Percentiles rank a stretch among this genome's conserved stretches.
Evolutionary conservation across 192 early-diverging fungal species (phyloP).

Genomic region (Rhizophagus prolifer): DNA sequence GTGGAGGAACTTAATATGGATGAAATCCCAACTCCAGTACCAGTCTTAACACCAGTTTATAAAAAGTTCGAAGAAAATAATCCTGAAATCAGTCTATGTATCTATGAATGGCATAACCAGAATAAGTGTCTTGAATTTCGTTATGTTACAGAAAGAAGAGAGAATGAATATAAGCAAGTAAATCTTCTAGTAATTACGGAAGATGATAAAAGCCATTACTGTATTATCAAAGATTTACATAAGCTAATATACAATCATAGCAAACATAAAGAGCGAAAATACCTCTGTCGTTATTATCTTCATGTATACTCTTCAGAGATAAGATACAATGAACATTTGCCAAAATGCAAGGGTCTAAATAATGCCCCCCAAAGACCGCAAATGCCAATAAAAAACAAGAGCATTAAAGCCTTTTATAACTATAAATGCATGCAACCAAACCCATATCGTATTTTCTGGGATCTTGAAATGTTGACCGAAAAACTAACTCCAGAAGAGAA

Average conservation of each 20-base stretch:
- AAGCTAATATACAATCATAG: constrained; percentile 19
- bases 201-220: neutral
- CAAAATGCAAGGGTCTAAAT: constrained; percentile 6
- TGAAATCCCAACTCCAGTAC: too few relatives aligned
- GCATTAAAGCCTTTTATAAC: too few relatives aligned
- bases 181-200: too few relatives aligned
- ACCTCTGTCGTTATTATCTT: constrained; percentile 19
- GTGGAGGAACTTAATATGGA: constrained; percentile 3
- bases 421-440: constrained; percentile 25
- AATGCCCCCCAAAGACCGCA: neutral
- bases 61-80: too few relatives aligned
- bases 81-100: too few relatives aligned
- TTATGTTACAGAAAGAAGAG: too few relatives aligned
- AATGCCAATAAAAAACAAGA: neutral
- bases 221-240: constrained; percentile 25
- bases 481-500: constrained; percentile 19
- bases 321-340: neutral
- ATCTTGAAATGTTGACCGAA: constrained; percentile 6
- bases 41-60: too few relatives aligned
- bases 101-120: too few relatives aligned
- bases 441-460: constrained; percentile 11
- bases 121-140: too few relatives aligned
- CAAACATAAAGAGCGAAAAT: constrained; percentile 18
- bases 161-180: too few relatives aligned
- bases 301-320: constrained; percentile 3